Percentiles rank a stretch among this genome's conserved stretches.
Conservation (phyloP, 768 basidiomycete species). For the Rhizopogon vulgaris region DNA sequence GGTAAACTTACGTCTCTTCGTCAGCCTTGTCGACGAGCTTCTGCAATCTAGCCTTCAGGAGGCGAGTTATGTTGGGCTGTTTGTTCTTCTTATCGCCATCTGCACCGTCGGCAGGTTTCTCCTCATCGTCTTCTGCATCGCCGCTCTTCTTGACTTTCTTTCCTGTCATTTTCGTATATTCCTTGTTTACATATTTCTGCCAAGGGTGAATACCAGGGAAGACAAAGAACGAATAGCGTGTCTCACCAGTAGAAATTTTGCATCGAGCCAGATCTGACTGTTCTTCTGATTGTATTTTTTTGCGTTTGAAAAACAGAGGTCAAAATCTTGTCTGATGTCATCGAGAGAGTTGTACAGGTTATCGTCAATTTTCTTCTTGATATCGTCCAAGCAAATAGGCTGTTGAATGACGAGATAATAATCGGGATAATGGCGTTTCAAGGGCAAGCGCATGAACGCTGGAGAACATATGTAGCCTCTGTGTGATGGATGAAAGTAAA, state of each 20-base stretch:
- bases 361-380: constrained; percentile 70
- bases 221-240: not conserved
- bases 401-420: constrained; percentile 77
- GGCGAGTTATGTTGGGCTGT: constrained; percentile 54
- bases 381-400: constrained; percentile 86
- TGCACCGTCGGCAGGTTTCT: constrained; percentile 34
- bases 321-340: constrained; percentile 64
- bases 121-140: constrained; percentile 33
- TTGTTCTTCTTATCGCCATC: constrained; percentile 47
- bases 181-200: constrained; percentile 44
- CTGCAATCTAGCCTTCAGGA: constrained; percentile 63
- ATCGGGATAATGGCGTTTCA: constrained; percentile 74
- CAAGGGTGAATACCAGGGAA: constrained; percentile 1
- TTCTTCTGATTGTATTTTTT: constrained; percentile 79
- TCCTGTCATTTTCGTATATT: constrained; percentile 42
- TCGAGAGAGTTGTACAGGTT: constrained; percentile 56
- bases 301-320: constrained; percentile 75
- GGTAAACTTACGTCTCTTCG: constrained; percentile 44
- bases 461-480: constrained; percentile 61
- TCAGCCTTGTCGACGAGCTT: constrained; percentile 73
- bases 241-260: constrained; percentile 75
- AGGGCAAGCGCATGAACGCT: constrained; percentile 65
- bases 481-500: constrained; percentile 23
- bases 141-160: constrained; percentile 32
- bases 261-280: constrained; percentile 74